phyloP scores from a whole-genome alignment of 306 rosid species.

The Adenanthera pavonina region DNA sequence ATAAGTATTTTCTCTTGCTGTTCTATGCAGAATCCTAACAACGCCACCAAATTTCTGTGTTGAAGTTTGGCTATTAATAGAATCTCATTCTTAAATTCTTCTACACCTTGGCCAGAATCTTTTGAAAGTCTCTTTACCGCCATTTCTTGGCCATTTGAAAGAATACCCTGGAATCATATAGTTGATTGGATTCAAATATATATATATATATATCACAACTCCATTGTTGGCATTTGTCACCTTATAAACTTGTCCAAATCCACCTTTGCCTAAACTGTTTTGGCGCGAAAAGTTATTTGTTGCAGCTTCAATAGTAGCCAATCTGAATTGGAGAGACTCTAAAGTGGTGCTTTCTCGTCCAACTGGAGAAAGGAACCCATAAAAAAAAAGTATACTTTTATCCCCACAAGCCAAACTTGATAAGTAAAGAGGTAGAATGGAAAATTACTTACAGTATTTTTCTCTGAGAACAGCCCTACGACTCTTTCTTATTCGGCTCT shows the following conservation, averaged over 20 bases:
- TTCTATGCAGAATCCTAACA: not conserved
- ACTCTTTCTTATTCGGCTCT: not conserved
- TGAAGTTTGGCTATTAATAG: not conserved
- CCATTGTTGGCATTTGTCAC: not conserved
- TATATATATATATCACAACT: no score
- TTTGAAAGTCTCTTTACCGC: not conserved
- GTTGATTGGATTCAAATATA: no score
- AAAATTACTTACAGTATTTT: constrained; percentile 22
- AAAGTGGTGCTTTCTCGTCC: constrained; percentile 24
- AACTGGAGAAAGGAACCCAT: not conserved
- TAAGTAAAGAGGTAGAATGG: not conserved
- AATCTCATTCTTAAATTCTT: not conserved
- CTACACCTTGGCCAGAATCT: not conserved
- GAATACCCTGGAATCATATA: not conserved
- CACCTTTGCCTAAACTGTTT: constrained; percentile 7
- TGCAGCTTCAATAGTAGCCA: constrained; percentile 12
- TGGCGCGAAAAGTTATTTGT: not conserved
- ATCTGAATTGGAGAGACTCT: not conserved
- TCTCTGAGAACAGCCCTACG: constrained; percentile 18
- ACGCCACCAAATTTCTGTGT: not conserved
- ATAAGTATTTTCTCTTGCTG: not conserved
- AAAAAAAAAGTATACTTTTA: not conserved
- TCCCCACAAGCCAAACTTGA: not conserved
- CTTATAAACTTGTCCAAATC: constrained; percentile 33
- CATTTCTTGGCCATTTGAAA: not conserved